Conservation (phyloP, 352 stramenopile species). For the Globisporangium emineosum region DNA sequence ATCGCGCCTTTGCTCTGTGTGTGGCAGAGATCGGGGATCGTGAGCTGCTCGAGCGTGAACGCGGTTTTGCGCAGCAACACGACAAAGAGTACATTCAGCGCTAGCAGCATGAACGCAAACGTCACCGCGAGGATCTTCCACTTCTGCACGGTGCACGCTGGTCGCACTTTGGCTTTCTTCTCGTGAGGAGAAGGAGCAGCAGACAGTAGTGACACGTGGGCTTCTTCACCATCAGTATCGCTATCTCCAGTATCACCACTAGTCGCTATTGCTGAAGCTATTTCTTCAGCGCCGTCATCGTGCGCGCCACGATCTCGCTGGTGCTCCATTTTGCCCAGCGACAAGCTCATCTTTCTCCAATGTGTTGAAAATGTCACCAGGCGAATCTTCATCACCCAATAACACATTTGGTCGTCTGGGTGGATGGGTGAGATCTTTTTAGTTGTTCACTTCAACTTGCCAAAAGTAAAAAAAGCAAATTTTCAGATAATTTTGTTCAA, state of each 20-base stretch:
- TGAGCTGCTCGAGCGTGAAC: constrained; percentile 51
- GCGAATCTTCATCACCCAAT: neutral
- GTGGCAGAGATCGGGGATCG: constrained; percentile 72
- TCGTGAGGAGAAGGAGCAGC: neutral
- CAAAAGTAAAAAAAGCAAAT: too few species aligned
- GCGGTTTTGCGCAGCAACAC: constrained; percentile 59
- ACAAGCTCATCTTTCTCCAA: neutral
- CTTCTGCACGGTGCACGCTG: neutral
- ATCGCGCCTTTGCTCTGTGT: constrained; percentile 39
- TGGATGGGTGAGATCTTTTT: neutral
- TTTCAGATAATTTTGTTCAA: too few species aligned
- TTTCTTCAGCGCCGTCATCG: neutral
- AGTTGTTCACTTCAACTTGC: neutral
- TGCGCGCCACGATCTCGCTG: neutral
- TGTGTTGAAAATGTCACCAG: too few species aligned
- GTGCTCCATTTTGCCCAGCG: neutral
- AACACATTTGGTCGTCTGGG: neutral
- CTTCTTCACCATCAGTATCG: neutral
- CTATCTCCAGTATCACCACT: neutral
- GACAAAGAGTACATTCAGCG: constrained; percentile 65
- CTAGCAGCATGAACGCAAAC: constrained; percentile 31
- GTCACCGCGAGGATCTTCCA: constrained; percentile 22
- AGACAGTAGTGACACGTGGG: neutral
- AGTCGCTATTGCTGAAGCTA: neutral
- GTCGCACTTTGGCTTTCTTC: neutral